A percentile compares a stretch with the other conserved stretches of the same genome.
Conservation (phyloP, 2,329 filamentous ascomycete species). For the Aureobasidium sp. region DNA sequence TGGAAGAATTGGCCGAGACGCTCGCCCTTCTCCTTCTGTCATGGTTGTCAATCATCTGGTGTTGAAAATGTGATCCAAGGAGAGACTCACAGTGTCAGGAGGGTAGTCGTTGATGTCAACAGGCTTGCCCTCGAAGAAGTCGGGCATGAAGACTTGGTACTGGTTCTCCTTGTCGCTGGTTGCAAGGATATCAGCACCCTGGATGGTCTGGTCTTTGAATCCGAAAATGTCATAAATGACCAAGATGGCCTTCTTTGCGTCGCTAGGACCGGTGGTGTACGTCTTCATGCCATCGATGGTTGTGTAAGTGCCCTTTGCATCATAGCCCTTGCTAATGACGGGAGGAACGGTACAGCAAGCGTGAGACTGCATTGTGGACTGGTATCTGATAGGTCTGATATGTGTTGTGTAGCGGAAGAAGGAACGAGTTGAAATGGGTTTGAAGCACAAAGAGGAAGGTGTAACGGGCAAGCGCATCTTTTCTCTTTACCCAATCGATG, state of each 20-base stretch:
- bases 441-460: not conserved
- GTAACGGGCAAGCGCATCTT: not conserved
- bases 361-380: conserved; percentile 24
- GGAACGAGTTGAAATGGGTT: not conserved
- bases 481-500: not conserved
- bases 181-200: conserved; percentile 57
- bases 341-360: conserved; percentile 45
- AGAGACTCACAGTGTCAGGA: conserved; percentile 41
- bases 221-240: conserved; percentile 57
- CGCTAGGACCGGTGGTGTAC: conserved; percentile 51
- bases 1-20: conserved; percentile 55
- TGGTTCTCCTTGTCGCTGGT: conserved; percentile 57
- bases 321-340: conserved; percentile 44
- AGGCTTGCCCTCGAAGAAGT: conserved; percentile 78
- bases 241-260: conserved; percentile 51
- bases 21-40: conserved; percentile 47
- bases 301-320: conserved; percentile 52
- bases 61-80: not conserved
- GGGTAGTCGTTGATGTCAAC: conserved; percentile 53
- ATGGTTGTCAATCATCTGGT: not conserved
- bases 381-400: not conserved
- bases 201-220: conserved; percentile 56
- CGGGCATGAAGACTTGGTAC: conserved; percentile 84
- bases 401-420: not conserved
- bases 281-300: conserved; percentile 56